phyloP scores from a whole-genome alignment of 441 rosid genomes.

The Erysimum pusillum region DNA sequence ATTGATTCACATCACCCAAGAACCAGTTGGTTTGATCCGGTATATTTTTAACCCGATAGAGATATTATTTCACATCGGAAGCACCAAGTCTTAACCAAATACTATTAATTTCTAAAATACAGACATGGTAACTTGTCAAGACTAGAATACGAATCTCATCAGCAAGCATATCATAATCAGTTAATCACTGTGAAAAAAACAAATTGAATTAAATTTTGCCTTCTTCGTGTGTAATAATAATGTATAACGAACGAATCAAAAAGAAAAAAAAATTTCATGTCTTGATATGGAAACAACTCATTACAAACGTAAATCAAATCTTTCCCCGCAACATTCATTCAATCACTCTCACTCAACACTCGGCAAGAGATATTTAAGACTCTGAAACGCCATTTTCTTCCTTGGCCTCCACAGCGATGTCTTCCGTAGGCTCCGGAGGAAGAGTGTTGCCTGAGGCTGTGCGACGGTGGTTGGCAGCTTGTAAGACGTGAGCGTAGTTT shows the following conservation, averaged over 20 bases:
- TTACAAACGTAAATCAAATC: constrained; percentile 38
- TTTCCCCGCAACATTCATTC: constrained; percentile 17
- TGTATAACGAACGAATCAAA: constrained; percentile 30
- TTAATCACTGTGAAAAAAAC: background rate
- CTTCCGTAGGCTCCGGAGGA: constrained; percentile 59
- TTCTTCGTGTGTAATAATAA: constrained; percentile 11
- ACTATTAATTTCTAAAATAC: no score
- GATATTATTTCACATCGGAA: no score
- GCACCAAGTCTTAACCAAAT: no score
- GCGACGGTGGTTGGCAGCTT: constrained; percentile 74
- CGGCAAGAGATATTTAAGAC: constrained; percentile 24
- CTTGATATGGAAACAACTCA: constrained; percentile 43
- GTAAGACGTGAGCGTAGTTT: constrained; percentile 82
- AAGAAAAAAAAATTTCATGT: background rate
- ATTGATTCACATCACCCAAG: no score
- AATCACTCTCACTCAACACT: constrained; percentile 36
- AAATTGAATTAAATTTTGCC: constrained; percentile 2
- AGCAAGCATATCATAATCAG: background rate
- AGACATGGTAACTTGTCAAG: no score
- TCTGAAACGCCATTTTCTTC: constrained; percentile 41
- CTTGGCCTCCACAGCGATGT: constrained; percentile 34
- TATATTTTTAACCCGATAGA: no score
- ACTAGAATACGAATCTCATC: no score
- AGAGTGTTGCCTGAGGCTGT: constrained; percentile 61
- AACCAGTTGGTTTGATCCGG: no score